Evolutionary conservation across 2,329 filamentous ascomycete genomes (phyloP), one percentile per base, ranked within the genome.

Genomic region (Colletotrichum gigasporum): DNA sequence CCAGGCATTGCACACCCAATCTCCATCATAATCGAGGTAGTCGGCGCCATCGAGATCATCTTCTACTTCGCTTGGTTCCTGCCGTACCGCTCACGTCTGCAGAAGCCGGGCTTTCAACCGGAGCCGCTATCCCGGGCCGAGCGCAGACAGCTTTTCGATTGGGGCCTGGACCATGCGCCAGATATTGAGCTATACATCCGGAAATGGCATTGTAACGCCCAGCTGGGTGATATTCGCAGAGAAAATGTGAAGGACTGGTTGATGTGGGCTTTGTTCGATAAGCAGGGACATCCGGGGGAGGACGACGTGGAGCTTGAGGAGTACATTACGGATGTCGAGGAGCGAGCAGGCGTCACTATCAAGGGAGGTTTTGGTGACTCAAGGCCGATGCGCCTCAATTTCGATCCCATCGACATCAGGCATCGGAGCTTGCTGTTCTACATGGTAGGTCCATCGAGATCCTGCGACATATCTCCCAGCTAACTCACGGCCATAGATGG

Each of bases 181-280:
- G 83, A 88, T 63, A 76, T 81, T 0, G 83, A 87, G 60, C 75
- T 75, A 22, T 93, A 90, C 70, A 69, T 93, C 39, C 80, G 78
- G 42, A 80, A 81, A 64, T 93, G 90, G 90, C 91, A 92, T 68
- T 79, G 87, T n/a, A 86, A 85, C 34, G 87, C 89, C 2, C 78
- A 83, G 12, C 62, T 80, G 1, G 74, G 79, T 18, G 87, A 90
- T 22, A 87, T 93, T 60, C 80, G 83, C 45, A 78, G 85, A 18
- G 88, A 91, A n/a, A 91, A 92, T 69, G 75, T 92, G 52, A 83
- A 82, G 69, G 87, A 91, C 67, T 92, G 91, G 70, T 74, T 91
- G 26, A 78, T 85, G 14, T 93, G 90, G 91, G 89, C 86, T 1
- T 87, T 92, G 70, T 86, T 90, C 63, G 87, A 90, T 48, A 71